Percentiles rank a stretch among this genome's conserved stretches.
Conservation (phyloP, 352 stramenopile genomes). For the Bremia lactucae region DNA sequence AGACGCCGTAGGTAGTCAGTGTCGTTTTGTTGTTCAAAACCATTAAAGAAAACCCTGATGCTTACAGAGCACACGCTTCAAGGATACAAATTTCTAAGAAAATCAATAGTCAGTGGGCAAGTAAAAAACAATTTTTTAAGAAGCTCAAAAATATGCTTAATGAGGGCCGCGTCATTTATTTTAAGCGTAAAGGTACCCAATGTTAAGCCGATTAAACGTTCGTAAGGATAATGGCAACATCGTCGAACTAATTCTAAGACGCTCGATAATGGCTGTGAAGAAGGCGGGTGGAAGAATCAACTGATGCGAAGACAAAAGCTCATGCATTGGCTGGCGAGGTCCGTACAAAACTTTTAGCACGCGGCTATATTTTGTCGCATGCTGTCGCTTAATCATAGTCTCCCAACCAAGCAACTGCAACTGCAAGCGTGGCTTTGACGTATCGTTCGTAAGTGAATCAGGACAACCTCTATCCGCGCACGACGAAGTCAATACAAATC, state of each 20-base stretch:
- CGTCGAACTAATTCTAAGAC: slow-evolving; percentile 33
- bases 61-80: no score
- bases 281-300: slow-evolving; percentile 25
- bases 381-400: slow-evolving; percentile 34
- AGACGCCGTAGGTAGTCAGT: no score
- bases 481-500: slow-evolving; percentile 31
- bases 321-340: slow-evolving; percentile 5
- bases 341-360: slow-evolving; percentile 64
- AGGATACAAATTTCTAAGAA: no score
- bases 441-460: background rate
- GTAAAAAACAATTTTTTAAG: no score
- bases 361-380: slow-evolving; percentile 24
- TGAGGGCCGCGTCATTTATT: no score
- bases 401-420: slow-evolving; percentile 71
- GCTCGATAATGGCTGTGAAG: slow-evolving; percentile 19
- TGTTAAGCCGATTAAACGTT: slow-evolving; percentile 40
- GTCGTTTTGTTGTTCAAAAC: no score
- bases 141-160: no score
- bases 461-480: no score
- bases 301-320: slow-evolving; percentile 20
- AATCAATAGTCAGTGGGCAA: no score
- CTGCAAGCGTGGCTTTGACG: background rate
- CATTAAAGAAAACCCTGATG: no score
- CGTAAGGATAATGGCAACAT: slow-evolving; percentile 40
- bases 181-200: slow-evolving; percentile 50